Percentiles rank a stretch among this genome's conserved stretches.
phyloP scores from a whole-genome alignment of 257 asterid genomes.

The Penstemon barbatus region DNA sequence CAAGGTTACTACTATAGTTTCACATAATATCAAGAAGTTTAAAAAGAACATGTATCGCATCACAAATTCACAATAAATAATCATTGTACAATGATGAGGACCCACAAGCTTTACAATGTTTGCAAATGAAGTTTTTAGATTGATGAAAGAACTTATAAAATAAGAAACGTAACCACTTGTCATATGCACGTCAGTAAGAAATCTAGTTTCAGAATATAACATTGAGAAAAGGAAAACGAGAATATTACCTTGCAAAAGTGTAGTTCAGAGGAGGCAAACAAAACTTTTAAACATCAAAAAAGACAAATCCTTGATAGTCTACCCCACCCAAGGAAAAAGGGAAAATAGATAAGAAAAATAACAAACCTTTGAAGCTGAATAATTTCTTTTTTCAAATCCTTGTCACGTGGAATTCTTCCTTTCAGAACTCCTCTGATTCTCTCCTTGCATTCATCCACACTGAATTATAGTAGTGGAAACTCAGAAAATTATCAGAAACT shows the following conservation, averaged over 20 bases:
- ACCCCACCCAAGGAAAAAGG: slow-evolving; percentile 21
- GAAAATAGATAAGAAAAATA: slow-evolving; percentile 24
- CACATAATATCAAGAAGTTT: too few species aligned
- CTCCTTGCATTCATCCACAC: slow-evolving; percentile 84
- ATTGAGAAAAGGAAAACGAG: slow-evolving; percentile 1
- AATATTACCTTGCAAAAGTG: slow-evolving; percentile 11
- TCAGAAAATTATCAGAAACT: background rate
- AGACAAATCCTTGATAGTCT: slow-evolving; percentile 14
- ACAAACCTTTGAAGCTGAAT: slow-evolving; percentile 74
- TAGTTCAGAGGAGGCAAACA: slow-evolving; percentile 22
- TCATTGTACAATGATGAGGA: background rate
- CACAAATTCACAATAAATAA: too few species aligned
- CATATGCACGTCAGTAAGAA: slow-evolving; percentile 7
- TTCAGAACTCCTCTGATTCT: slow-evolving; percentile 76
- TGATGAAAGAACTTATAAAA: slow-evolving; percentile 1
- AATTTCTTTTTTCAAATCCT: slow-evolving; percentile 85
- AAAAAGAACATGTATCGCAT: background rate
- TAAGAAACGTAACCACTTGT: slow-evolving; percentile 9
- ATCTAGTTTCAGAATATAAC: slow-evolving; percentile 6
- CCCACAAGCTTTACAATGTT: slow-evolving; percentile 10
- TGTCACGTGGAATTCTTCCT: slow-evolving; percentile 94
- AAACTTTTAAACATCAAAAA: slow-evolving; percentile 4
- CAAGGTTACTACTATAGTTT: too few species aligned
- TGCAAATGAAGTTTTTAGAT: background rate
- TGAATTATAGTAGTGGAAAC: slow-evolving; percentile 36